These are phyloP conservation scores for Pseudogymnoascus sp. DNA, from an alignment of 2,329 filamentous ascomycete species.

Conservation along the genomic window DNA sequence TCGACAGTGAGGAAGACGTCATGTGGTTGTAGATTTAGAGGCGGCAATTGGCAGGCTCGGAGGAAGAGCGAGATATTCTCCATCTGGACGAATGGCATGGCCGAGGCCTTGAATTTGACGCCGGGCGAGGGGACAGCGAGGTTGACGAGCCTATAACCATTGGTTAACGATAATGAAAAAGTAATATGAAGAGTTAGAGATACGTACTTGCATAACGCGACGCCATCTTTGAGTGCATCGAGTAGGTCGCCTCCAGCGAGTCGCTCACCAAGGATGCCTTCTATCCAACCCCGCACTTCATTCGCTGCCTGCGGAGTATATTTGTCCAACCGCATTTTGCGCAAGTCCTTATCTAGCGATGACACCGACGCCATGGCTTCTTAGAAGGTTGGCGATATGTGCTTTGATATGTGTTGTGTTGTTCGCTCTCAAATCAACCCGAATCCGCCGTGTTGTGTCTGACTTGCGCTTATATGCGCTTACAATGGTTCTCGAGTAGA, in stretches of 20 bases:
- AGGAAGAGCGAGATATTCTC: constrained; percentile 98
- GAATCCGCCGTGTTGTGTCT: background rate
- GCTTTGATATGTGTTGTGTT: background rate
- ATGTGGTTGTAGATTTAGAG: constrained; percentile 81
- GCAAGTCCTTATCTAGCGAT: constrained; percentile 91
- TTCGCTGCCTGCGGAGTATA: constrained; percentile 87
- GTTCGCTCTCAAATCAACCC: background rate
- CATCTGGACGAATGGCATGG: constrained; percentile 99
- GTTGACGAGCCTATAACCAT: constrained; percentile 58
- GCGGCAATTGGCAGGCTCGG: constrained; percentile 73
- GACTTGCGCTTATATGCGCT: background rate
- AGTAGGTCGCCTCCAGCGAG: constrained; percentile 69
- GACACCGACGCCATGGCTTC: constrained; percentile 77
- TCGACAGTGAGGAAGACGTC: constrained; percentile 97
- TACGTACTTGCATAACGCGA: constrained; percentile 80
- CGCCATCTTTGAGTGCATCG: constrained; percentile 80
- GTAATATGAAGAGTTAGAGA: background rate
- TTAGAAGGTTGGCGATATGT: background rate
- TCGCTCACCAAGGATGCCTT: constrained; percentile 65
- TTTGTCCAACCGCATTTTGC: constrained; percentile 81
- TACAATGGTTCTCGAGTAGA: background rate
- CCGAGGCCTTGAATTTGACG: constrained; percentile 77
- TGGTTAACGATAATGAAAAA: background rate
- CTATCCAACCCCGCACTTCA: constrained; percentile 80
- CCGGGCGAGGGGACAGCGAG: constrained; percentile 66